Evolutionary conservation across 1,284 basidiomycete species (phyloP), one percentile per base, ranked within the genome.

Genomic region (Austroboletus novae-zelandiae): DNA sequence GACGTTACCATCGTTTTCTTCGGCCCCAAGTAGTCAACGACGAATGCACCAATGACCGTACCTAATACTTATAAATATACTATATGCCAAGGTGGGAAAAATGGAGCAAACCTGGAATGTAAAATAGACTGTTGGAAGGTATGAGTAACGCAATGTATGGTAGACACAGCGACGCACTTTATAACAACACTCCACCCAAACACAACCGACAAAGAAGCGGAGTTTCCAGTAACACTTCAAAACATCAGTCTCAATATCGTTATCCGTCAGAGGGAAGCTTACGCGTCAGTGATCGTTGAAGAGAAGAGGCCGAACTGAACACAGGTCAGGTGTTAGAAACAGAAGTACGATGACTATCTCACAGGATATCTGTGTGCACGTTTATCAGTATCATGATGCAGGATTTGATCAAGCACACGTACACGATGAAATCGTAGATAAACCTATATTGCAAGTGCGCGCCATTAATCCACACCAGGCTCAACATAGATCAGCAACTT

Each of bases 381-480:
- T 39, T 27, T 27, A 41, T 59, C 23, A 56, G 35, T n/a, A 43
- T 39, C 4, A 30, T 13, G 11, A 4, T 23, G 5, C 9, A 31
- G 15, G 14, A 45, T 36, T 7, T 41, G 56, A 11, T 1, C 2
- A 20, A 52, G 25, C 11, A 43, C 15, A 77, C 80, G 57, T 71
- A 88, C 76, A 74, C 74, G 69, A 91, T 88, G 61, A 91, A 86
- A 63, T 92, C 89, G 65, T 94, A 94, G 48, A 94, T 73, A 71
- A 93, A 94, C 84, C 83, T 83, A 47, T 83, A 47, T 44, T 41
- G 20, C 36, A 36, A n/a, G 15, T 29, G 11, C 9, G n/a, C 14
- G 9, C 20, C 11, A 40, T 37, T 15, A 41, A n/a, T n/a, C 15
- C 9, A 39, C 13, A 39, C n/a, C 9, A 11, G 18, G 47, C 31